A percentile compares a stretch with the other conserved stretches of the same genome.
Evolutionary conservation across 1,284 basidiomycete species (phyloP).

Genomic region (Fereydounia khargensis): DNA sequence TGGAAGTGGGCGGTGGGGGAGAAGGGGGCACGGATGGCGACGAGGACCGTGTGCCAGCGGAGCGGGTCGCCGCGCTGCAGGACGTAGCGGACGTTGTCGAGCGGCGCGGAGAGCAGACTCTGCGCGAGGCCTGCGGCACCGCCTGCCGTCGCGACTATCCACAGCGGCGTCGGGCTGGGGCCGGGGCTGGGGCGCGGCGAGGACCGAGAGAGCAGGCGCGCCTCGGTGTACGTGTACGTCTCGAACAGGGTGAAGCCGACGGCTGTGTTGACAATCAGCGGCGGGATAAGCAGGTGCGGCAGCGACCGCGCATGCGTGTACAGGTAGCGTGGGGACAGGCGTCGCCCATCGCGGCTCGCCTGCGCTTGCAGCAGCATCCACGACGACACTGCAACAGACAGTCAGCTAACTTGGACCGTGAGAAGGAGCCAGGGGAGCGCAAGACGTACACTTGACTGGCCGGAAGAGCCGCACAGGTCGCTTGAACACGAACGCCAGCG

Average conservation of each 20-base stretch:
- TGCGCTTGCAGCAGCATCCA: constrained; percentile 57
- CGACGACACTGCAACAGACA: constrained; percentile 41
- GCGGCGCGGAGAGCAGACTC: constrained; percentile 58
- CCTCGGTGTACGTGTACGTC: constrained; percentile 50
- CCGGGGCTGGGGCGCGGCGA: no score
- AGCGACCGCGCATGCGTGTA: no score
- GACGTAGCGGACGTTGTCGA: constrained; percentile 59
- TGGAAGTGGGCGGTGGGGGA: no score
- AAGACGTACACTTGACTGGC: constrained; percentile 58
- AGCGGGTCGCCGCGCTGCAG: no score
- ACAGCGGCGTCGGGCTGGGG: constrained; percentile 40
- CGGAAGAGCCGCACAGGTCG: constrained; percentile 57
- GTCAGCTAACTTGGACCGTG: background rate
- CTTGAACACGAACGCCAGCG: constrained; percentile 58
- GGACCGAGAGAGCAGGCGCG: constrained; percentile 14
- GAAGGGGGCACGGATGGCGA: no score
- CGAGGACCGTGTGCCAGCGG: no score
- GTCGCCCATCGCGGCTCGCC: constrained; percentile 55
- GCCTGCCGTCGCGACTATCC: constrained; percentile 51
- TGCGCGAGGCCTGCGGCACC: constrained; percentile 58
- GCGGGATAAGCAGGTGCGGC: constrained; percentile 50
- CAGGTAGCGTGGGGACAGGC: constrained; percentile 52
- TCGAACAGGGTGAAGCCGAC: constrained; percentile 58
- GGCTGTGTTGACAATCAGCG: constrained; percentile 54
- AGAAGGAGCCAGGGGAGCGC: no score